Conservation (phyloP, 2,329 filamentous ascomycete genomes). For the Immersiporthe knoxdaviesiana region DNA sequence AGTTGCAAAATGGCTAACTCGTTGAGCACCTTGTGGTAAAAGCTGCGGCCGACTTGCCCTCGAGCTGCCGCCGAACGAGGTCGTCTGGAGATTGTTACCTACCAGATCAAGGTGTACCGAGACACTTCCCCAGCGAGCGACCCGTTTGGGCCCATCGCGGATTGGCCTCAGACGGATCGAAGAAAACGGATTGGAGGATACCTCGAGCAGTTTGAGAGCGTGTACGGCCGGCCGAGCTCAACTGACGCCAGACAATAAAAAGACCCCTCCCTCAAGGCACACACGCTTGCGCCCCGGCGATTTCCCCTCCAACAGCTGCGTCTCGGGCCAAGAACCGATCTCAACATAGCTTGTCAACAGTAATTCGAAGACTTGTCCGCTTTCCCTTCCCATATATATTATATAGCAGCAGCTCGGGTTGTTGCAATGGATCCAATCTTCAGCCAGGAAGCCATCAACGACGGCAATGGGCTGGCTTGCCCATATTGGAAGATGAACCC, state of each 20-base stretch:
- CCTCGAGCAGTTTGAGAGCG: constrained; percentile 2
- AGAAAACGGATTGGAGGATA: constrained; percentile 7
- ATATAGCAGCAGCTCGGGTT: not conserved
- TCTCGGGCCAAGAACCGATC: not conserved
- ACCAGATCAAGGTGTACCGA: constrained; percentile 15
- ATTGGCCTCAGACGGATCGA: not conserved
- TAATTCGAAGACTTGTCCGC: not conserved
- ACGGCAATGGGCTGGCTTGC: constrained; percentile 5
- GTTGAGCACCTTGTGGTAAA: not conserved
- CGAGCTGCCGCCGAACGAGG: not conserved
- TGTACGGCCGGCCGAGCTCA: not conserved
- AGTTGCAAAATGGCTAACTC: not conserved
- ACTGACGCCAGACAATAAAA: not conserved
- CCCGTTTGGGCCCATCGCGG: not conserved
- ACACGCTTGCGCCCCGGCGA: not conserved
- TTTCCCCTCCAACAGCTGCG: not conserved
- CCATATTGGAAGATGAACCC: constrained; percentile 6
- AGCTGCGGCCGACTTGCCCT: not conserved
- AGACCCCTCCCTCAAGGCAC: too few species aligned
- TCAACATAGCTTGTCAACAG: not conserved
- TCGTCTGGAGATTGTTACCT: not conserved
- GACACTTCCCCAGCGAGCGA: constrained; percentile 13
- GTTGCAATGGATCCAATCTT: not conserved
- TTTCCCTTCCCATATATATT: not conserved
- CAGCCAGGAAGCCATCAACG: not conserved